Percentiles rank a stretch among this genome's conserved stretches.
Conservation (phyloP, 768 basidiomycete genomes). For the Inosperma sp. region DNA sequence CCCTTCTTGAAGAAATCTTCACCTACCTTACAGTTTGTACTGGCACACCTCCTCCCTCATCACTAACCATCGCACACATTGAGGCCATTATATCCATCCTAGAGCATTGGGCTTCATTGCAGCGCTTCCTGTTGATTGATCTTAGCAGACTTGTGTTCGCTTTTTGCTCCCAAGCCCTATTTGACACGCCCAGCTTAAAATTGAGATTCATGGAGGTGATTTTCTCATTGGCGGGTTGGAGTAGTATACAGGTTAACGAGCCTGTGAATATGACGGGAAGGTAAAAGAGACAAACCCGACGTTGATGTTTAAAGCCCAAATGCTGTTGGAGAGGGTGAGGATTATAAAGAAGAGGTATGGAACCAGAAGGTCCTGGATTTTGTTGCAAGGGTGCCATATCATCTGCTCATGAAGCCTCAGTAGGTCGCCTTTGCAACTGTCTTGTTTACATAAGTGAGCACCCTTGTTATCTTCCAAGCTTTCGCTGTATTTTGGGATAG, state of each 20-base stretch:
- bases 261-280: conserved; percentile 61
- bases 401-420: conserved; percentile 59
- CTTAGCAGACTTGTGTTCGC: conserved; percentile 72
- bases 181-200: conserved; percentile 40
- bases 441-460: conserved; percentile 73
- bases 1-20: conserved; percentile 58
- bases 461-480: conserved; percentile 2
- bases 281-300: conserved; percentile 80
- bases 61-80: conserved; percentile 46
- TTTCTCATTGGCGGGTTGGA: conserved; percentile 68
- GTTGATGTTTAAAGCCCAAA: conserved; percentile 78
- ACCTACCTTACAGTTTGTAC: conserved; percentile 50
- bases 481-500: too few relatives aligned
- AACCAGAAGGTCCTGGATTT: conserved; percentile 54
- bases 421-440: conserved; percentile 77
- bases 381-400: conserved; percentile 48
- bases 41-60: conserved; percentile 28
- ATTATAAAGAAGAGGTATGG: conserved; percentile 3
- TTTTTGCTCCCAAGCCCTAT: conserved; percentile 48
- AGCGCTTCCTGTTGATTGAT: conserved; percentile 85
- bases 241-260: conserved; percentile 29
- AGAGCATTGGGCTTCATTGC: conserved; percentile 67
- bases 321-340: conserved; percentile 50
- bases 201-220: conserved; percentile 56
- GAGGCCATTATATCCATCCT: conserved; percentile 61